Evolutionary conservation across 352 stramenopile species (phyloP).

Genomic region (Globisporangium canariense): DNA sequence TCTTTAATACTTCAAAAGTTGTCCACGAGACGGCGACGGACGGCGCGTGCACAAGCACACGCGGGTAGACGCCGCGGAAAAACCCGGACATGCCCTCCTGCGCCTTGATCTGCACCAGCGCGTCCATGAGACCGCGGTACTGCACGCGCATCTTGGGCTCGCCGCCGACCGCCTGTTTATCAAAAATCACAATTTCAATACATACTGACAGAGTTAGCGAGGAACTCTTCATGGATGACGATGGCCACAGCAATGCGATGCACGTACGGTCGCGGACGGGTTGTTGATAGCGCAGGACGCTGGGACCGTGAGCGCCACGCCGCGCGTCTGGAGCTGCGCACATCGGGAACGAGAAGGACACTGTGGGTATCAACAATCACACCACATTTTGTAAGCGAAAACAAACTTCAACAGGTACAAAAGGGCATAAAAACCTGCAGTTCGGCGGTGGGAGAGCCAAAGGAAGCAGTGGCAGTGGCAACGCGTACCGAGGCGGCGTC

Average conservation of each 20-base stretch:
- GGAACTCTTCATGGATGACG: neutral
- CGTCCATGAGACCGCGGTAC: slow-evolving; percentile 72
- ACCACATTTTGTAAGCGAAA: slow-evolving; percentile 24
- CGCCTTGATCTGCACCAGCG: slow-evolving; percentile 85
- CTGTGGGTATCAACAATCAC: slow-evolving; percentile 46
- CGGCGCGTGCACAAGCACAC: slow-evolving; percentile 94
- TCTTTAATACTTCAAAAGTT: slow-evolving; percentile 97
- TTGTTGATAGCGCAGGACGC: slow-evolving; percentile 54
- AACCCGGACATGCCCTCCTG: slow-evolving; percentile 94
- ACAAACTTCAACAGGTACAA: slow-evolving; percentile 15
- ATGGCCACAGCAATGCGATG: neutral
- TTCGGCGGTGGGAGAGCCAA: slow-evolving; percentile 29
- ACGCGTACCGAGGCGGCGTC: slow-evolving; percentile 50
- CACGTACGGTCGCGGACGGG: slow-evolving; percentile 30
- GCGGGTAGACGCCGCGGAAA: slow-evolving; percentile 93
- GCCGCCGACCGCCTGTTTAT: slow-evolving; percentile 19
- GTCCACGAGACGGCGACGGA: slow-evolving; percentile 99
- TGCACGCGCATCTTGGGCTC: slow-evolving; percentile 63
- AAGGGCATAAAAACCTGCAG: slow-evolving; percentile 52
- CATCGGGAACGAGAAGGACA: slow-evolving; percentile 72
- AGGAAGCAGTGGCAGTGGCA: slow-evolving; percentile 22
- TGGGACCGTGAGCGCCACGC: slow-evolving; percentile 60
- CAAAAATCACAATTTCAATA: neutral
- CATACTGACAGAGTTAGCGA: slow-evolving; percentile 1
- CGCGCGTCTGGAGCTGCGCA: slow-evolving; percentile 65